Evolutionary conservation across 2,329 filamentous ascomycete species (phyloP), one percentile per base, ranked within the genome.

Genomic region (Fusarium sp.): DNA sequence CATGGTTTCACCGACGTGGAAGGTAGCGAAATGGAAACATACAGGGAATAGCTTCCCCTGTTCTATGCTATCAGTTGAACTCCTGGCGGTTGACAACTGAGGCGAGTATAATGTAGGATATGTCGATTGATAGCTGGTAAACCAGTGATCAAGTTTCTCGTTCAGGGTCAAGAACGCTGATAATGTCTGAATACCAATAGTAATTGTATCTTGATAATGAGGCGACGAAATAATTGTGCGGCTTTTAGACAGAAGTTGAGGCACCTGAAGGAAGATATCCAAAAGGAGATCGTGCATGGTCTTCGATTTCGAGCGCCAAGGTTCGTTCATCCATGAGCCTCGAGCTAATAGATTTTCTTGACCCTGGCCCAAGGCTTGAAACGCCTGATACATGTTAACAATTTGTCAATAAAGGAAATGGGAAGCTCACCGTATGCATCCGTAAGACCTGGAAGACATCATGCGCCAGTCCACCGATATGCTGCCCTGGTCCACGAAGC

Each of bases 321-420:
- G 50, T 2, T 11, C 18, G 2, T 33, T 1, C 28, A 46, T 26
- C 50, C 50, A 54, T 5, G 9, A n/a, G n/a, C n/a, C n/a, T 1
- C 5, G 13, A 2, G 26, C 21, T 8, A 52, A 8, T n/a, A 21
- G n/a, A 1, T 2, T 13, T 4, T 0, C 0, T 1, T 3, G 0
- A 6, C 6, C 4, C 6, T 41, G n/a, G 0, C 0, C 8, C 4
- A 52, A 3, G 8, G n/a, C n/a, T 8, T 52, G 48, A 3, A n/a
- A 52, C 0, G n/a, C 35, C 48, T 52, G 11, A 6, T 9, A 18
- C 2, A 18, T 21, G n/a, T 50, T 2, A 50, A n/a, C 8, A 4
- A 1, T 4, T 26, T 8, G 4, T 12, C 3, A 4, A 2, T 0
- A 2, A 4, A 2, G 8, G 3, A 4, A 28, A 23, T 4, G 3